Evolutionary conservation across 192 early-diverging fungal genomes (phyloP), one percentile per base, ranked within the genome.

Genomic region (Coemansia sp.): DNA sequence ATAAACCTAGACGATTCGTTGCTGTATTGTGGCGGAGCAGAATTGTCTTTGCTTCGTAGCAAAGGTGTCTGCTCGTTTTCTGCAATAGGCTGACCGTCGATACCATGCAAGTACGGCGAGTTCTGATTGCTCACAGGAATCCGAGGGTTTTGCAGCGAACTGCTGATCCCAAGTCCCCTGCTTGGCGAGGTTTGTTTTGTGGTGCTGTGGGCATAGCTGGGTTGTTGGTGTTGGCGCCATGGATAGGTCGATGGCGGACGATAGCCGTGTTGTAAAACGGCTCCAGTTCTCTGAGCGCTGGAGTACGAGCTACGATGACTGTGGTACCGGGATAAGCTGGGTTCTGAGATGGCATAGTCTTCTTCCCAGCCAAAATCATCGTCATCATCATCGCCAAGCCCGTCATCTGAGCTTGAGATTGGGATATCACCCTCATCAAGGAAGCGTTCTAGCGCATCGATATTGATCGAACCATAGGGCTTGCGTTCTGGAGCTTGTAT

Each of bases 371-470:
- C 49, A 28, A 56, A 34, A 4, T 66, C 79, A 40, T 52, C 52
- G 34, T 66, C 56, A 7, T 49, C 69, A 16, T 64, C 63, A 26
- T 58, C 51, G 55, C 57, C 60, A 25, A 61, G 33, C 8, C 57
- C 67, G 23, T 74, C 70, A 21, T 72, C 71, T 0, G 80, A 82
- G 16, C 75, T 74, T 6, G 80, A 74, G 4, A 60, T 71, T 1
- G 75, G 80, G 16, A 82, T 66, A 37, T 74, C 68, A 13, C 80
- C 80, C 9, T 76, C 72, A 23, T 73, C 75, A 2, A 82, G 64
- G 40, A 82, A 82, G 56, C 63, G 71, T 63, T 82, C 72, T 28
- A 82, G 51, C 16, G 68, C 65, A 12, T 64, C 72, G 40, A 82
- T 68, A n/a, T 82, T 82, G 57, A 77, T 77, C 0, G 70, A 51